Percentiles rank a stretch among this genome's conserved stretches.
Conservation (phyloP, 179 eudicot species). For the Beta lomatogona region DNA sequence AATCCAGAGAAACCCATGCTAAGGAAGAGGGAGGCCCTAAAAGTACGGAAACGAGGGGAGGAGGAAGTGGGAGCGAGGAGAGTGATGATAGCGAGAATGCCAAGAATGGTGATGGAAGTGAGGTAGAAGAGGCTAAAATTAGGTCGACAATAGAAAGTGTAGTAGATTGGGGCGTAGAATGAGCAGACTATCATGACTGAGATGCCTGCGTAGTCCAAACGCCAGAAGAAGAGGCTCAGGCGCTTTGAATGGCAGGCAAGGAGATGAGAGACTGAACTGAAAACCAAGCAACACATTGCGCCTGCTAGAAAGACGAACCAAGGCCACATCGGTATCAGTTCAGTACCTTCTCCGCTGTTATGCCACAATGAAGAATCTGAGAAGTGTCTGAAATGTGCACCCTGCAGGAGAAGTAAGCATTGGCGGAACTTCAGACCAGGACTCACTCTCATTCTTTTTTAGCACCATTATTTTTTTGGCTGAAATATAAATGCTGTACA, state of each 20-base stretch:
- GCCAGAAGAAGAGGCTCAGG: constrained; percentile 79
- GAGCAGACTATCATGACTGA: constrained; percentile 89
- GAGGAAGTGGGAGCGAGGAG: constrained; percentile 73
- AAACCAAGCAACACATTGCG: constrained; percentile 77
- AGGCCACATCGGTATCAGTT: constrained; percentile 69
- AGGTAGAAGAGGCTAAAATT: constrained; percentile 57
- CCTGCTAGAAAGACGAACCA: constrained; percentile 82
- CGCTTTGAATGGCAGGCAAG: constrained; percentile 79
- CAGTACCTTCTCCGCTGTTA: constrained; percentile 11
- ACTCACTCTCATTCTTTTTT: neutral
- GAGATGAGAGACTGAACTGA: constrained; percentile 84
- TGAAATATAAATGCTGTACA: no score
- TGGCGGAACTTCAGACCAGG: constrained; percentile 1
- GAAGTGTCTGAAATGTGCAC: constrained; percentile 19
- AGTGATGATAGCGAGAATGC: constrained; percentile 56
- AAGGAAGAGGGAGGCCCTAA: constrained; percentile 69
- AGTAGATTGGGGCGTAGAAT: constrained; percentile 80
- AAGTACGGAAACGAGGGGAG: constrained; percentile 53
- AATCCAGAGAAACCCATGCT: constrained; percentile 85
- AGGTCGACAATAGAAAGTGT: constrained; percentile 66
- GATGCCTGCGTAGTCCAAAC: constrained; percentile 87
- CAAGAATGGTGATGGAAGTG: constrained; percentile 54
- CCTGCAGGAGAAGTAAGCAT: constrained; percentile 41
- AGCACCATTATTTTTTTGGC: no score
- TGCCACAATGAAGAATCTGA: constrained; percentile 27